Evolutionary conservation across 306 rosid genomes (phyloP).

Genomic region (Oemleria cerasiformis): DNA sequence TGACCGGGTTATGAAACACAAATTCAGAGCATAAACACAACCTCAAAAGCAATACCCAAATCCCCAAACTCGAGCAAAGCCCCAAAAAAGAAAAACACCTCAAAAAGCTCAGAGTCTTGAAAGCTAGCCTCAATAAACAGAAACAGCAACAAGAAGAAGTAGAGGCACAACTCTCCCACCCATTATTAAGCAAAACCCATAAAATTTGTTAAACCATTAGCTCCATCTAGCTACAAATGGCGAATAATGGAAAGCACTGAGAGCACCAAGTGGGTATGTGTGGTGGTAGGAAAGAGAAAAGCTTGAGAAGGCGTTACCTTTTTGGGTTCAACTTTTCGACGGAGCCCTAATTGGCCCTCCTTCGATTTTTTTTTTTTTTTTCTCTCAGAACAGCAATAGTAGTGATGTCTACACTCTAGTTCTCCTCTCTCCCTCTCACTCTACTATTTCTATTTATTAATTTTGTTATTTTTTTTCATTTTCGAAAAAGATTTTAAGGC

Average conservation of each 20-base stretch:
- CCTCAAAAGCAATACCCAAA: neutral
- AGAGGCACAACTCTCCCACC: too few species aligned
- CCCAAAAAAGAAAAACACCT: neutral
- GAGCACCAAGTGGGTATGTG: conserved; percentile 34
- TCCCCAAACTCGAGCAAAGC: neutral
- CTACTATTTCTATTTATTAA: conserved; percentile 13
- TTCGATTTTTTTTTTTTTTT: conserved; percentile 24
- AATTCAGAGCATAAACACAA: neutral
- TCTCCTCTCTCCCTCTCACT: neutral
- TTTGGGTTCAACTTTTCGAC: conserved; percentile 70
- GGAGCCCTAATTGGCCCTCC: conserved; percentile 51
- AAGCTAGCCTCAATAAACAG: neutral
- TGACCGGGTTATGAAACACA: too few species aligned
- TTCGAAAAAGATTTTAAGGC: conserved; percentile 5
- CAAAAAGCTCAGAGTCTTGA: neutral
- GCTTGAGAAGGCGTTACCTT: conserved; percentile 44
- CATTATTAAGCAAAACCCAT: neutral
- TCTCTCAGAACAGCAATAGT: neutral
- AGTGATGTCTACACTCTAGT: neutral
- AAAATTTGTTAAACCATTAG: neutral
- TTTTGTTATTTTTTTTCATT: conserved; percentile 3
- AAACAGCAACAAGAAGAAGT: neutral
- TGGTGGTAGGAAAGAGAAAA: conserved; percentile 21
- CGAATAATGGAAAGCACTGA: conserved; percentile 37
- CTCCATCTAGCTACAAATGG: conserved; percentile 28